Conservation (phyloP, 257 asterid species). For the Datura wrightii region DNA sequence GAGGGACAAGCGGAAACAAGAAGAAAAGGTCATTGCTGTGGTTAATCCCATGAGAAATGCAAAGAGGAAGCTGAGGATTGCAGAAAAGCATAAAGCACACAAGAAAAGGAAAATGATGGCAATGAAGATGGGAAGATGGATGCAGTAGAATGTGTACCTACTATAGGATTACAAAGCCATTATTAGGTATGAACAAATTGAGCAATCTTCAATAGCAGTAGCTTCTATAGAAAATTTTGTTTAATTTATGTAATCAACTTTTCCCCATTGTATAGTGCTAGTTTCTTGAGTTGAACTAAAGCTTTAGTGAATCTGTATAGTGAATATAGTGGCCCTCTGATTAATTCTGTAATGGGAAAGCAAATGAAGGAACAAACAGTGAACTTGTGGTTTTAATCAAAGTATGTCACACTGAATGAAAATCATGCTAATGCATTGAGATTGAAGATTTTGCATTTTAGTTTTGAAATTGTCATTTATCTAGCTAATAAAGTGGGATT, state of each 20-base stretch:
- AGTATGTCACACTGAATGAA: too few relatives aligned
- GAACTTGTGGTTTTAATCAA: too few relatives aligned
- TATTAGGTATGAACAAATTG: not conserved
- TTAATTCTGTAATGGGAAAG: not conserved
- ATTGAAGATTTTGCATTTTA: too few relatives aligned
- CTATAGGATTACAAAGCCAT: not conserved
- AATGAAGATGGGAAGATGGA: constrained; percentile 84
- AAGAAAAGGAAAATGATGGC: constrained; percentile 82
- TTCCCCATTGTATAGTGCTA: not conserved
- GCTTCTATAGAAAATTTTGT: constrained; percentile 24
- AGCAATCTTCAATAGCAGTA: not conserved
- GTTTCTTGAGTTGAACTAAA: not conserved
- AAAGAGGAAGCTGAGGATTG: constrained; percentile 80
- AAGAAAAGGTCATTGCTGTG: constrained; percentile 81
- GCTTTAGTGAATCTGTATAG: not conserved
- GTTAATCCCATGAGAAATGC: constrained; percentile 85
- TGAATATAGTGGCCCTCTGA: not conserved
- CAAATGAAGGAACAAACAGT: too few relatives aligned
- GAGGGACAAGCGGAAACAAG: constrained; percentile 92
- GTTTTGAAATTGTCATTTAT: too few relatives aligned
- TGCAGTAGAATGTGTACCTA: constrained; percentile 34
- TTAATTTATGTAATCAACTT: not conserved
- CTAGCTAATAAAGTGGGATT: too few relatives aligned
- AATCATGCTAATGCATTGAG: too few relatives aligned
- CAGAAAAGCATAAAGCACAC: constrained; percentile 76